Base-by-base conservation (phyloP, 306 rosid genomes). In the Medicago ruthenica region DNA sequence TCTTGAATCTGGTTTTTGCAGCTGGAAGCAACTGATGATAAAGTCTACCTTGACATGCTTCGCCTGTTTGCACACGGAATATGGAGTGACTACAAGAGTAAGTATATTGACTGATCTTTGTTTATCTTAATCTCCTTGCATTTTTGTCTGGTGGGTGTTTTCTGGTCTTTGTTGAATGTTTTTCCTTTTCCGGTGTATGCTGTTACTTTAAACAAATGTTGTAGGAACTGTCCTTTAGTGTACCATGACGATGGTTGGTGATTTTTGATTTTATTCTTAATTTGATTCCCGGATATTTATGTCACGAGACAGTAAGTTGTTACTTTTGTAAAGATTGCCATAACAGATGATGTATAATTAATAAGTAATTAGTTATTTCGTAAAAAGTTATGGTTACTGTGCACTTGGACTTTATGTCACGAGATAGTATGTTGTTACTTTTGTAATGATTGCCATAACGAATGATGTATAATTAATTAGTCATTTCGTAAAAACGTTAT, bases 11-110 rank as follows among this genome's bases (percentile, higher is more conserved):
- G 60, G 16, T 64, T 58, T 78, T 34, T 73, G 81, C 91, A 95
- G 99, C 91, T 95, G 73, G 92, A 84, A 82, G 97, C 78, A 80
- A 85, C 90, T 10, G 90, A 86, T 47, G 79, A 81, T 71, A 77
- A 96, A 58, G 88, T 73, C 9, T 77, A 92, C 83, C 90, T 92
- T 71, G 90, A 95, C 34, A 21, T 90, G 83, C 93, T 95, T 78
- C 90, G 88, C 59, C 81, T 95, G 85, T 92, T 90, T 86, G 93
- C 97, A 11, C 90, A 92, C 70, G 99, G 97, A 75, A 92, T 92
- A 45, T 95, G 97, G 97, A 92, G 87, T 76, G 99, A 95, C 82
- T 95, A 89, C 80, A 95, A 85, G 88, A 79, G 99, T 95, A 86
- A 86, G 93, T 42, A 61, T 9, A 48, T 16, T 48, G 62, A 61